A percentile compares a stretch with the other conserved stretches of the same genome.
phyloP scores from a whole-genome alignment of 192 early-diverging fungal species.

The Allomyces javanicus region DNA sequence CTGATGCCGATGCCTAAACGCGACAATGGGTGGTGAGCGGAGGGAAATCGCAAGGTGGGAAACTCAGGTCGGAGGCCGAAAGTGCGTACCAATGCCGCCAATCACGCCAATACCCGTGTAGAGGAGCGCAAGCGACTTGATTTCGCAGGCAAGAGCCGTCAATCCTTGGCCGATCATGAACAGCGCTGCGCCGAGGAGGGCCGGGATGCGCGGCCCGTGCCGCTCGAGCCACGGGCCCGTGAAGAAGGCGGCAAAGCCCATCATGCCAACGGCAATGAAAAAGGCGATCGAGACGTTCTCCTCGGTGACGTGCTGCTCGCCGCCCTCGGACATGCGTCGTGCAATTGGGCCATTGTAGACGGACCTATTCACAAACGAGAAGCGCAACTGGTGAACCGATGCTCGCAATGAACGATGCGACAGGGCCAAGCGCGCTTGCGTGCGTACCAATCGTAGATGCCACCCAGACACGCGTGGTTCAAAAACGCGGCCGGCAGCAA shows the following conservation, averaged over 20 bases:
- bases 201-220: slow-evolving; percentile 44
- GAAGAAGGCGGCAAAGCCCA: slow-evolving; percentile 46
- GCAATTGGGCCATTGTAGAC: slow-evolving; percentile 58
- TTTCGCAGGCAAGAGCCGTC: slow-evolving; percentile 34
- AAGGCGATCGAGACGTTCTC: slow-evolving; percentile 43
- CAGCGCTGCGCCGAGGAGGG: slow-evolving; percentile 35
- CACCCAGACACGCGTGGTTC: slow-evolving; percentile 52
- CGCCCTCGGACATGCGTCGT: slow-evolving; percentile 21
- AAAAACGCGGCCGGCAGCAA: slow-evolving; percentile 47
- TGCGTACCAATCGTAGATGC: slow-evolving; percentile 48
- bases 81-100: slow-evolving; percentile 29
- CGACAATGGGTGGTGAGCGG: no score
- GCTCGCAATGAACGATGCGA: no score
- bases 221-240: slow-evolving; percentile 65
- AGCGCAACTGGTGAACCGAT: neutral
- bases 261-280: slow-evolving; percentile 56
- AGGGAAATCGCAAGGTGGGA: no score
- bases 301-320: slow-evolving; percentile 11
- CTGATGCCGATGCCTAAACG: slow-evolving; percentile 27
- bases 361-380: neutral
- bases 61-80: neutral
- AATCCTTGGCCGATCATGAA: slow-evolving; percentile 51
- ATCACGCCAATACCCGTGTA: slow-evolving; percentile 55
- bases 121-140: slow-evolving; percentile 34
- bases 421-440: no score